Evolutionary conservation across 768 basidiomycete genomes (phyloP), one percentile per base, ranked within the genome.

Genomic region (Macrolepiota dolichaula): DNA sequence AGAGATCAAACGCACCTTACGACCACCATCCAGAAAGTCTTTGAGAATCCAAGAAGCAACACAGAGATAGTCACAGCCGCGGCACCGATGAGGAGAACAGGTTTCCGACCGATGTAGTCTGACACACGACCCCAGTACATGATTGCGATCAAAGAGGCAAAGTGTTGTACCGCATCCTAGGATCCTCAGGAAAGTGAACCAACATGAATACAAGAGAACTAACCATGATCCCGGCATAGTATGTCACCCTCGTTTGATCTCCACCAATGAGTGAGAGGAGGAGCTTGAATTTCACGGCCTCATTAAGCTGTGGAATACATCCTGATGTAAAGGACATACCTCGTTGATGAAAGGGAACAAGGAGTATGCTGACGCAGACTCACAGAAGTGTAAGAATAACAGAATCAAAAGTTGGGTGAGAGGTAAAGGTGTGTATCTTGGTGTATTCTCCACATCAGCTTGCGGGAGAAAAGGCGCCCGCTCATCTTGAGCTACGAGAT

Each of bases 271-370:
- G 70, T 32, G 74, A 81, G 17, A 83, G 74, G 36, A 54, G 35
- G 79, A 79, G 19, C 76, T 69, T 7, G 17, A 10, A 7, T n/a
- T 17, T 19, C 3, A 7, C 19, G 5, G 3, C 38, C 13, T 32
- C 29, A 32, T 2, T n/a, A 4, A 44, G 19, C 42, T 10, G 19
- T 44, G 9, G n/a, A 7, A 19, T 15, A 84, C 74, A 74, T 81
- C 84, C 50, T 7, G 29, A 32, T 36, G 42, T 3, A 13, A 32
- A 10, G 47, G 32, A 36, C 63, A 24, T 44, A 80, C 81, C 74
- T 83, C 80, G 62, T 80, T 82, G 63, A 85, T 77, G 63, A 79
- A 85, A 0, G 84, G 82, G 55, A 81, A 79, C 17, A 85, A 83
- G 25, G 79, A 80, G 62, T 72, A 67, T 6, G 77, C 76, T n/a